phyloP scores from a whole-genome alignment of 75 land plant genomes.

The Ceratopteris richardii region DNA sequence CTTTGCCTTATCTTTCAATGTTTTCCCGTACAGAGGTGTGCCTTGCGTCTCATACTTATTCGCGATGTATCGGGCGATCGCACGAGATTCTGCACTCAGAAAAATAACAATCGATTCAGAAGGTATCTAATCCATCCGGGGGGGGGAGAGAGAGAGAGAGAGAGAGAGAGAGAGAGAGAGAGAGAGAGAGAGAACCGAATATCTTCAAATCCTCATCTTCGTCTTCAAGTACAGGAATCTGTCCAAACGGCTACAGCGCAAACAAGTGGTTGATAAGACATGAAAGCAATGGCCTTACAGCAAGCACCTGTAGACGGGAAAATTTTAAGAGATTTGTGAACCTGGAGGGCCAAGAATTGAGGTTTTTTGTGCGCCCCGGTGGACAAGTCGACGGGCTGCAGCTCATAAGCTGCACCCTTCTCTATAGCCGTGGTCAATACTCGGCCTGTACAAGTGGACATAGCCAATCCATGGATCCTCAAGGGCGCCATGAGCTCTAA shows the following conservation, averaged over 20 bases:
- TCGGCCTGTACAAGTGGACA: slow-evolving; percentile 43
- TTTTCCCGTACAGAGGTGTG: slow-evolving; percentile 20
- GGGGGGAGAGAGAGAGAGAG: neutral
- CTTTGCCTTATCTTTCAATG: slow-evolving; percentile 18
- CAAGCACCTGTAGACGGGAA: neutral
- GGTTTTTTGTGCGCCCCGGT: slow-evolving; percentile 39
- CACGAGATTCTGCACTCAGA: slow-evolving; percentile 46
- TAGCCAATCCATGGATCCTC: slow-evolving; percentile 39
- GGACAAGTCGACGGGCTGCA: slow-evolving; percentile 31
- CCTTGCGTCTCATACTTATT: slow-evolving; percentile 26
- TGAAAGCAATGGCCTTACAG: too few species aligned
- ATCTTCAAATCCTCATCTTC: slow-evolving; percentile 1
- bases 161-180: neutral
- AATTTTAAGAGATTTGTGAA: slow-evolving; percentile 1
- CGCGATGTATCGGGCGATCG: slow-evolving; percentile 32
- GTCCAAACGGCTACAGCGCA: slow-evolving; percentile 56
- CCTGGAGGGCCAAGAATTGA: slow-evolving; percentile 39
- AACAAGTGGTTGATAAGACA: too few species aligned
- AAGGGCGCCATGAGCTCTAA: slow-evolving; percentile 13
- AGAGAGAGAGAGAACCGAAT: neutral
- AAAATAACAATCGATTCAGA: too few species aligned
- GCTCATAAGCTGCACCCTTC: slow-evolving; percentile 37
- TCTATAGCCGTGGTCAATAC: slow-evolving; percentile 49
- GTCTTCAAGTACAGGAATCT: slow-evolving; percentile 33
- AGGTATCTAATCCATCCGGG: neutral